phyloP scores from a whole-genome alignment of 148 eudicot genomes.

The Rhododendron molle region DNA sequence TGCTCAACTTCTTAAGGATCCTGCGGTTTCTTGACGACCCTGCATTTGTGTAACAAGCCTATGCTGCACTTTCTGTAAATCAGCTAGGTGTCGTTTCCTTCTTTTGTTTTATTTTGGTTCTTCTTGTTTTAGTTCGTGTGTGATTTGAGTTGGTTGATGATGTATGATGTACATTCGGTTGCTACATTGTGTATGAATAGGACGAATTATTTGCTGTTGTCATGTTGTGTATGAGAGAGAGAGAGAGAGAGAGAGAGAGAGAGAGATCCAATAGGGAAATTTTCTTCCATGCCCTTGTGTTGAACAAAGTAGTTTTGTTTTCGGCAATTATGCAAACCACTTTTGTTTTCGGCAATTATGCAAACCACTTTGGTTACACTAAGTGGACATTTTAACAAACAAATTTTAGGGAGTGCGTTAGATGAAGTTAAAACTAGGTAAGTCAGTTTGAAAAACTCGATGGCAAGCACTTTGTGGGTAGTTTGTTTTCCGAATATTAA shows the following conservation, averaged over 20 bases:
- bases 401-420: too few relatives aligned
- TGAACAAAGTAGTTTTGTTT: too few relatives aligned
- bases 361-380: too few relatives aligned
- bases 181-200: neutral
- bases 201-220: neutral
- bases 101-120: neutral
- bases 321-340: too few relatives aligned
- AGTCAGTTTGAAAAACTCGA: neutral
- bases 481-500: neutral
- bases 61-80: neutral
- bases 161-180: neutral
- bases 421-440: neutral
- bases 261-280: too few relatives aligned
- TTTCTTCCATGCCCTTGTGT: too few relatives aligned
- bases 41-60: neutral
- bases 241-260: too few relatives aligned
- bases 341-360: too few relatives aligned
- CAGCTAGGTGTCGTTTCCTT: neutral
- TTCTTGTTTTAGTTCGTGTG: neutral
- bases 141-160: neutral
- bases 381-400: too few relatives aligned
- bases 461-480: neutral
- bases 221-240: too few relatives aligned
- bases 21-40: neutral
- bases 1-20: neutral